These are phyloP conservation scores for Thuidium tamariscinum DNA, from an alignment of 225 moss, liverwort and hornwort species.

Conservation along the genomic window DNA sequence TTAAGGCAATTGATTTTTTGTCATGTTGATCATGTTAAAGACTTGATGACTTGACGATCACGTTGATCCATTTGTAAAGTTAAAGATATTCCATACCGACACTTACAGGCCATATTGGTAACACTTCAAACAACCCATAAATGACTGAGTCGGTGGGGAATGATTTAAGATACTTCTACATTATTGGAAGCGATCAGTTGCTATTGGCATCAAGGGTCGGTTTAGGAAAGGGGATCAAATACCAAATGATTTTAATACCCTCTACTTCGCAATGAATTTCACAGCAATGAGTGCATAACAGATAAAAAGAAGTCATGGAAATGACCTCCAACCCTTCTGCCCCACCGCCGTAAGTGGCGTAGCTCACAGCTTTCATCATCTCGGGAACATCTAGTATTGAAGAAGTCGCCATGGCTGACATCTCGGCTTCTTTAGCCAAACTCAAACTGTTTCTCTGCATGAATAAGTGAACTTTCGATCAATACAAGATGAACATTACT, in stretches of 20 bases:
- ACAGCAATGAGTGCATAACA: background rate
- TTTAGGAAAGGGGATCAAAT: background rate
- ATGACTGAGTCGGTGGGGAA: background rate
- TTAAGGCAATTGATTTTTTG: background rate
- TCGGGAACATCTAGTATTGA: background rate
- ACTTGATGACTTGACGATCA: background rate
- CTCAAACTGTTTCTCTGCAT: background rate
- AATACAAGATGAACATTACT: background rate
- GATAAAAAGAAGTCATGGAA: background rate
- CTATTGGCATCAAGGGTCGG: background rate
- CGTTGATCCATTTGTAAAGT: background rate
- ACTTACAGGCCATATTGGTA: background rate
- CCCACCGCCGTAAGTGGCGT: constrained; percentile 26
- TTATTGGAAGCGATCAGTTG: background rate
- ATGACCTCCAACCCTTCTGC: constrained; percentile 28
- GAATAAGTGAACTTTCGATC: background rate
- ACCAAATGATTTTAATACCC: background rate
- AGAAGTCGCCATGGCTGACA: background rate
- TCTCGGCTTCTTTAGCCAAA: background rate
- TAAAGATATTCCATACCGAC: background rate
- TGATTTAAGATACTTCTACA: too few species aligned
- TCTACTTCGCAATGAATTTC: background rate
- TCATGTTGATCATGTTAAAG: background rate
- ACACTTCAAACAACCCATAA: background rate
- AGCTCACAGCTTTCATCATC: constrained; percentile 22